Evolutionary conservation across 805 yeast species (phyloP), one percentile per base, ranked within the genome.

Genomic region (Lachancea sp.): DNA sequence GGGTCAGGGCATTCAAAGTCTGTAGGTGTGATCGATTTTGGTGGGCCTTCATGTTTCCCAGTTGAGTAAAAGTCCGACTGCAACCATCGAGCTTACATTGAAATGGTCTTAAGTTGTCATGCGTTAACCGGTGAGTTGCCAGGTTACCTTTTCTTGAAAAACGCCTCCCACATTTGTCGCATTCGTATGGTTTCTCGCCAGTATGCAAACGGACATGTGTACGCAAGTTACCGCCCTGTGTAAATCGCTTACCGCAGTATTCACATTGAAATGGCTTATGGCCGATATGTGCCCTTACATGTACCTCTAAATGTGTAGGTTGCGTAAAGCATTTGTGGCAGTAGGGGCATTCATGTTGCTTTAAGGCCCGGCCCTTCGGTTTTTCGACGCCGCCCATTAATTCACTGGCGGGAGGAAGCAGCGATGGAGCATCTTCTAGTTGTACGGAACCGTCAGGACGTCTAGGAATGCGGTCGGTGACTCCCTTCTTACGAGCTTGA

Each of bases 11-110:
- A 49, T 77, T 77, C 47, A 90, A 68, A 0, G 94, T 80, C 12
- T 75, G 75, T 48, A 78, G 63, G 61, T 88, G 97, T 56, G 88
- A 87, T 51, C 89, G 71, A 63, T 89, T 90, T 58, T 89, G 97
- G 61, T 90, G 97, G 1, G 95, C 84, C 63, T 90, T 89, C 69
- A 89, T 72, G 56, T 89, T 89, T 3, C 97, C 97, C 52, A 89
- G 69, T 65, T 89, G 97, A 1, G 96, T 84, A 55, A 89, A 89
- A 4, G 82, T 72, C 64, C 87, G 88, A 49, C 75, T 78, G 64
- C 97, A 89, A 43, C 73, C 70, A 60, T 87, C 96, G 45, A 89
- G 70, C 52, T 75, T 77, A 64, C 97, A 89, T 42, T 75, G 74
- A 56, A 70, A 85, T 5, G 95, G 96, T 54, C 83, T 80, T 42